Base-by-base conservation (phyloP, 176 grass and related monocot species). In the Guadua angustifolia region DNA sequence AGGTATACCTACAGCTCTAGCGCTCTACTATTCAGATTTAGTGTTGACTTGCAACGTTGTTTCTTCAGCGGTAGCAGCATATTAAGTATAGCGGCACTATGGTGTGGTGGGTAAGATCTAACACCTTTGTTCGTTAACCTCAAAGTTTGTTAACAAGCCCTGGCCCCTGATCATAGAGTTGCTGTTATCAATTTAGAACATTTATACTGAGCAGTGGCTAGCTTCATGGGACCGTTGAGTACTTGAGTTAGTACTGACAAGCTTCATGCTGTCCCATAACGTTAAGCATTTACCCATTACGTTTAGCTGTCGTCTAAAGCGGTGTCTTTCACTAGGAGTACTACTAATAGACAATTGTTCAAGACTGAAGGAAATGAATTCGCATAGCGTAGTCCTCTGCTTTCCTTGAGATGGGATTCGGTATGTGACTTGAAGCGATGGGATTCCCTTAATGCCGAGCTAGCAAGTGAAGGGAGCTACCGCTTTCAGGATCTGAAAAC, bases 41-140 rank as follows among this genome's bases (percentile, higher is more conserved):
- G 17, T 75, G 51, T 75, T 1, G 2, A 7, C 38, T 56, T 13
- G 32, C 33, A 15, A 35, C 17, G 6, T 14, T 35, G 58, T 26
- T 61, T 61, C 58, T 60, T 14, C 58, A 59, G 58, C 25, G 63
- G 50, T 36, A 56, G 33, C 35, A 29, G 17, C 13, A 13, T 73
- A 14, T 46, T 69, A 15, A 38, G 45, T 57, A 16, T 44, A 32
- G 58, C 67, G 24, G 36, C 77, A 10, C 35, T 73, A 14, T 47
- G 70, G 60, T 80, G 22, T 47, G 70, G 60, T 80, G 22, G 56
- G 58, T 74, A 45, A 26, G 47, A 57, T 77, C 49, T 58, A 24
- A 55, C 67, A 63, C 55, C 13, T 33, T 73, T 8, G 33, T 79
- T 80, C 11, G 40, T 74, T 66, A 71, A 80, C 84, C 77, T 50